These are phyloP conservation scores for Orobanche coerulescens DNA, from an alignment of 257 asterid genomes.

Conservation along the genomic window DNA sequence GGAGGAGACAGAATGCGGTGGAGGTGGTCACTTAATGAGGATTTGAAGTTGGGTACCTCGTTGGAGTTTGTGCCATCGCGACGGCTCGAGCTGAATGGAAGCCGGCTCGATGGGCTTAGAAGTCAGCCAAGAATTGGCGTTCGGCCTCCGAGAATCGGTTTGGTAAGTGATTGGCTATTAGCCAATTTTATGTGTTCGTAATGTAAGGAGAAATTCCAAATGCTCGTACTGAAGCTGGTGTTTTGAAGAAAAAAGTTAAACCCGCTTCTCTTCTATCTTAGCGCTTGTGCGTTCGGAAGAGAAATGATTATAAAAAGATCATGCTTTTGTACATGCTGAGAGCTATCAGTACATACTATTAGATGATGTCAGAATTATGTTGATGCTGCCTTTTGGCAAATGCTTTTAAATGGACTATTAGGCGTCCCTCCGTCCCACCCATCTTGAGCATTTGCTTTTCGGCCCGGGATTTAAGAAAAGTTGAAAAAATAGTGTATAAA, in stretches of 20 bases:
- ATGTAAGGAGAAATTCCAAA: no score
- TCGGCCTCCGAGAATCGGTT: conserved; percentile 67
- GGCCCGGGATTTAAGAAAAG: no score
- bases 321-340: conserved; percentile 8
- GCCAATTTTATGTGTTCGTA: neutral
- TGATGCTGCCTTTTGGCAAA: neutral
- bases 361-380: neutral
- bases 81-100: conserved; percentile 32
- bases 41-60: conserved; percentile 72
- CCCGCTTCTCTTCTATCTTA: no score
- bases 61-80: conserved; percentile 47
- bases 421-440: no score
- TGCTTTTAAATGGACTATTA: conserved; percentile 10
- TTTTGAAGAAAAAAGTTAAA: no score
- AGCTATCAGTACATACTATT: no score
- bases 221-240: no score
- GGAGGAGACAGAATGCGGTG: conserved; percentile 49
- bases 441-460: no score
- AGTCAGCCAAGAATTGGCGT: conserved; percentile 66
- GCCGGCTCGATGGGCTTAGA: conserved; percentile 59
- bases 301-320: no score
- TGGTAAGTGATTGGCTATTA: conserved; percentile 43
- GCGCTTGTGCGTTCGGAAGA: no score
- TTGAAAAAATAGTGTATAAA: no score
- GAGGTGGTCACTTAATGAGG: conserved; percentile 72